Evolutionary conservation across 768 basidiomycete genomes (phyloP).

Genomic region (Lactifluus echinatus): DNA sequence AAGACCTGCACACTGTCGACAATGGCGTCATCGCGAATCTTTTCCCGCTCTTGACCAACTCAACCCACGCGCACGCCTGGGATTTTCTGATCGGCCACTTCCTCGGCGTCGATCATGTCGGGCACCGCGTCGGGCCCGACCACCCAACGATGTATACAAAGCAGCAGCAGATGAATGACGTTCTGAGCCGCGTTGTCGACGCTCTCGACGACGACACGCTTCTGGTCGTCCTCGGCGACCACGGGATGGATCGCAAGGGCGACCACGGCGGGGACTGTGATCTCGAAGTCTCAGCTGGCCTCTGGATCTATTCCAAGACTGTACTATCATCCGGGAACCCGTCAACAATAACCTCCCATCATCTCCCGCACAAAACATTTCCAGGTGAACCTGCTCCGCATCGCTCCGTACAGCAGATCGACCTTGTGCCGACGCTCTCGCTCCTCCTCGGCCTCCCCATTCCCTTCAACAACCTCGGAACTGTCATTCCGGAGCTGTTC

Average conservation of each 20-base stretch:
- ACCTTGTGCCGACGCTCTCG: constrained; percentile 81
- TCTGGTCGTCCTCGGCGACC: constrained; percentile 87
- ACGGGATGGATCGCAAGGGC: constrained; percentile 92
- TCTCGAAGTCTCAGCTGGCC: constrained; percentile 73
- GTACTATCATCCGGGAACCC: constrained; percentile 32
- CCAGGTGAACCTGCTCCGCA: constrained; percentile 46
- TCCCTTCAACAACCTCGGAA: constrained; percentile 92
- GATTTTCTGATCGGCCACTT: constrained; percentile 89
- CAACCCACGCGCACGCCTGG: constrained; percentile 44
- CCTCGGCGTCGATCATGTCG: constrained; percentile 93
- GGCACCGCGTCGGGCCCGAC: constrained; percentile 88
- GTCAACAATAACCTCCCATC: constrained; percentile 33
- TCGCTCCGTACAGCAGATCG: constrained; percentile 84
- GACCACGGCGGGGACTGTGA: constrained; percentile 92
- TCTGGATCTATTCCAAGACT: constrained; percentile 92
- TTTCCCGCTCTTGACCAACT: constrained; percentile 60
- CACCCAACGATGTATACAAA: constrained; percentile 82
- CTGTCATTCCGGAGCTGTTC: constrained; percentile 87
- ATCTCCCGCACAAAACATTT: constrained; percentile 49
- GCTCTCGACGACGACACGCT: constrained; percentile 80
- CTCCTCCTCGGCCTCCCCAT: constrained; percentile 89
- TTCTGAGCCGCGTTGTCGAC: constrained; percentile 65
- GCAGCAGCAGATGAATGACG: constrained; percentile 78
- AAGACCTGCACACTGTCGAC: constrained; percentile 94
- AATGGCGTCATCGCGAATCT: constrained; percentile 79